Evolutionary conservation across 306 rosid species (phyloP).

Genomic region (Chamaecrista fasciculata): DNA sequence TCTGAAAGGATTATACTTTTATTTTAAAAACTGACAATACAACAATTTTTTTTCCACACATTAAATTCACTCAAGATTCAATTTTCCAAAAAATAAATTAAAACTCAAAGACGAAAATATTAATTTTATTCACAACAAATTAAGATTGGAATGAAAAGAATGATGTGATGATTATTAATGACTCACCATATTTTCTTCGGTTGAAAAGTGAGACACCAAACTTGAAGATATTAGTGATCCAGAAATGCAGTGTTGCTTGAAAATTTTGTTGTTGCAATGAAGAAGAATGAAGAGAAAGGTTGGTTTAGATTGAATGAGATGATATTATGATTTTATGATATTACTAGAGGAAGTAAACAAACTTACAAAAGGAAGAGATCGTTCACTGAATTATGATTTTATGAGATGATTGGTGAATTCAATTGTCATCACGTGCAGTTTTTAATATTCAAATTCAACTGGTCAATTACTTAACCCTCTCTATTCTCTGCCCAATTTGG

Average conservation of each 20-base stretch:
- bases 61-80: too few relatives aligned
- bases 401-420: neutral
- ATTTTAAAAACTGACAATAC: too few relatives aligned
- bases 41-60: too few relatives aligned
- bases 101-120: neutral
- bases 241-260: constrained; percentile 20
- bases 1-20: too few relatives aligned
- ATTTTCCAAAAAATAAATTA: too few relatives aligned
- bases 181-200: constrained; percentile 37
- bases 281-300: neutral
- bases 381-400: constrained; percentile 25
- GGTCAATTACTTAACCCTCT: too few relatives aligned
- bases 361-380: neutral
- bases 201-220: neutral
- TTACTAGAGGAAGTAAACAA: neutral
- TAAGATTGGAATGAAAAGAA: neutral
- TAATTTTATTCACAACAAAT: neutral
- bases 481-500: too few relatives aligned
- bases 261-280: constrained; percentile 22
- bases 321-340: too few relatives aligned
- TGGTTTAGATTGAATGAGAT: too few relatives aligned
- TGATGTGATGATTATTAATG: too few relatives aligned
- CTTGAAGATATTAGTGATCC: constrained; percentile 4
- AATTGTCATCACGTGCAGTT: too few relatives aligned
- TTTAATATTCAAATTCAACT: neutral